A percentile compares a stretch with the other conserved stretches of the same genome.
phyloP scores from a whole-genome alignment of 495 filamentous ascomycete species.

The Annulohypoxylon moriforme region DNA sequence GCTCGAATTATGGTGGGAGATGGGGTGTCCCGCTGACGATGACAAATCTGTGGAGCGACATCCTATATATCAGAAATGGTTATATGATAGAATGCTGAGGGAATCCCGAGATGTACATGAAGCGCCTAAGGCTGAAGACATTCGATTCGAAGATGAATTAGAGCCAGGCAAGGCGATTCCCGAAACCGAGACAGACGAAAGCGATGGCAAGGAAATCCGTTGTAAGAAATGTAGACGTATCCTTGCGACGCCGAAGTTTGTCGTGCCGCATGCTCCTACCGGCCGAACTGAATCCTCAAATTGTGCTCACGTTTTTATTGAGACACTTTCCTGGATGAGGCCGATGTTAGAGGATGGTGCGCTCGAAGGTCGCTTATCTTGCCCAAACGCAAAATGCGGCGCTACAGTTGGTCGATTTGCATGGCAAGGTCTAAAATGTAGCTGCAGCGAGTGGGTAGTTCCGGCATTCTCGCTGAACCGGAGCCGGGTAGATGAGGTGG shows the following conservation, averaged over 20 bases:
- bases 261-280: constrained; percentile 53
- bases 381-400: constrained; percentile 78
- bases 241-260: constrained; percentile 55
- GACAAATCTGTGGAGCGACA: constrained; percentile 66
- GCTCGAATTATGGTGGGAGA: constrained; percentile 84
- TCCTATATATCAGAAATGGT: constrained; percentile 86
- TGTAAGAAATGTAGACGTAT: constrained; percentile 74
- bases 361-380: constrained; percentile 83
- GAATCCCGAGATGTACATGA: constrained; percentile 72
- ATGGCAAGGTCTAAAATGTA: constrained; percentile 95
- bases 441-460: constrained; percentile 87
- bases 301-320: constrained; percentile 89
- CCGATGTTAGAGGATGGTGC: constrained; percentile 78
- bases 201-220: constrained; percentile 60
- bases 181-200: constrained; percentile 38
- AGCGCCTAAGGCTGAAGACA: constrained; percentile 73
- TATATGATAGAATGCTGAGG: constrained; percentile 82
- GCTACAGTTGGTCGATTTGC: constrained; percentile 90
- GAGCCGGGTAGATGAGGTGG: constrained; percentile 82
- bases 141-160: constrained; percentile 88
- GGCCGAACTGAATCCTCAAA: constrained; percentile 15
- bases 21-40: constrained; percentile 75
- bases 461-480: constrained; percentile 89
- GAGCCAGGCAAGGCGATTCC: constrained; percentile 32
- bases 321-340: constrained; percentile 94